Percentiles rank a stretch among this genome's conserved stretches.
phyloP scores from a whole-genome alignment of 345 rosid species.

The Lepidium aucheri region DNA sequence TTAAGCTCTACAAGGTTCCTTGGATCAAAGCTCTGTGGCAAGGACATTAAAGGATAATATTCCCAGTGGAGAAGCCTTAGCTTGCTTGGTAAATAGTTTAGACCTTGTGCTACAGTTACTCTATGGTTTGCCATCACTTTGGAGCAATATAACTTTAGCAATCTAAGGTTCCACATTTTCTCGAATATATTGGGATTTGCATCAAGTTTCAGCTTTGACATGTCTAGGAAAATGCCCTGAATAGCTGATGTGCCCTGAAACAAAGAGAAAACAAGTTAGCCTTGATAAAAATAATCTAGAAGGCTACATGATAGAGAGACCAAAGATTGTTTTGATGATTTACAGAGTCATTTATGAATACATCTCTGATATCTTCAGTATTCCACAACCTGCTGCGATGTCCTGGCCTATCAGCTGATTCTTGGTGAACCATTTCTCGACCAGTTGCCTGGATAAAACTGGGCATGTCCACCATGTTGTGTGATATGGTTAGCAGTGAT shows the following conservation, averaged over 20 bases:
- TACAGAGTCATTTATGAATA: conserved; percentile 1
- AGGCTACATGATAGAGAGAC: not conserved
- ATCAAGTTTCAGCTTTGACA: not conserved
- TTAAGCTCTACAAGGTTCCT: conserved; percentile 22
- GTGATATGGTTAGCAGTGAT: conserved; percentile 18
- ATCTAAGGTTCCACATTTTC: conserved; percentile 19
- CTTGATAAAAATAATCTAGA: not conserved
- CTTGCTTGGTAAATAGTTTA: conserved; percentile 7
- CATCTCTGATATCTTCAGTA: not conserved
- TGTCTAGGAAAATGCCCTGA: conserved; percentile 24
- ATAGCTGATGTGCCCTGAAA: conserved; percentile 27
- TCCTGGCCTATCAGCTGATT: conserved; percentile 17
- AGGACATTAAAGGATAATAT: conserved; percentile 18
- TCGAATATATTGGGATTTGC: not conserved
- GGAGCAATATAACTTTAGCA: conserved; percentile 1
- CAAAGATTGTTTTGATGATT: not conserved
- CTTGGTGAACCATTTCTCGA: conserved; percentile 18
- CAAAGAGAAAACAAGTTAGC: not conserved
- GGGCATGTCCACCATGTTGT: conserved; percentile 12
- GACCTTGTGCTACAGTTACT: not conserved
- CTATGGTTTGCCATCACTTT: not conserved
- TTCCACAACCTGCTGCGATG: conserved; percentile 25
- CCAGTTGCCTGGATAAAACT: conserved; percentile 26
- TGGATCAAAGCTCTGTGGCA: conserved; percentile 17
- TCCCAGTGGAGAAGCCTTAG: conserved; percentile 26